Base-by-base conservation (phyloP, 2,329 filamentous ascomycete species). In the Colletotrichum trifolii region DNA sequence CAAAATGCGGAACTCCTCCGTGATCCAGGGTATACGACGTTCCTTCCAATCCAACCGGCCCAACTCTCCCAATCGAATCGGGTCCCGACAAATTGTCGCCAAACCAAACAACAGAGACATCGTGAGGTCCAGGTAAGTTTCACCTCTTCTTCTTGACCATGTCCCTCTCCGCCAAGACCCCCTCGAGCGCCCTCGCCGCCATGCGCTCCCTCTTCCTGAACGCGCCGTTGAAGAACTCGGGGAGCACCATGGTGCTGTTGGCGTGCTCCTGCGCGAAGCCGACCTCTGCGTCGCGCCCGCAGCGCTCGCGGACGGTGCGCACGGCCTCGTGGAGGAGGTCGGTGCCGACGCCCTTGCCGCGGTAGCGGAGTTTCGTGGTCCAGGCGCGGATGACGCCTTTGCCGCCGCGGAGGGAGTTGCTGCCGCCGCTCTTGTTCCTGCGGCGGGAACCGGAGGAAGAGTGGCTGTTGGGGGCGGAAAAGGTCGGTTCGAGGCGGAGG, bases 251-350 rank as follows among this genome's bases (percentile, higher is more conserved):
- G 64, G 78, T 78, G 68, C 89, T 88, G 84, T 95, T 93, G 48
- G 92, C 93, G 81, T 97, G 93, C 69, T 91, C 87, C 56, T 83
- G 80, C 7, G 91, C 91, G 75, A 97, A 96, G 2, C 89, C 87
- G 55, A 94, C 81, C 63, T 88, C 83, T 2, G 86, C 87, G 39
- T 87, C 88, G 64, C 86, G 86, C 46, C 92, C 91, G 63, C 90
- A 90, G 72, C 85, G 86, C 76, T 89, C 88, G 70, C 86, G 85
- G 65, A 91, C 90, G 59, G 90, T 75, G 61, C 83, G 83, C 2
- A 94, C 88, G 2, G 91, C 92, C 70, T 92, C 90, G 69, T 90
- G 86, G 52, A 97, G 81, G 71, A 97, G 78, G 38, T 89, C 89
- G 45, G 81, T 83, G 3, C 93, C 94, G 33, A 96, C 82, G 0